Conservation (phyloP, 2,329 filamentous ascomycete species). For the Phyllosticta capitalensis region DNA sequence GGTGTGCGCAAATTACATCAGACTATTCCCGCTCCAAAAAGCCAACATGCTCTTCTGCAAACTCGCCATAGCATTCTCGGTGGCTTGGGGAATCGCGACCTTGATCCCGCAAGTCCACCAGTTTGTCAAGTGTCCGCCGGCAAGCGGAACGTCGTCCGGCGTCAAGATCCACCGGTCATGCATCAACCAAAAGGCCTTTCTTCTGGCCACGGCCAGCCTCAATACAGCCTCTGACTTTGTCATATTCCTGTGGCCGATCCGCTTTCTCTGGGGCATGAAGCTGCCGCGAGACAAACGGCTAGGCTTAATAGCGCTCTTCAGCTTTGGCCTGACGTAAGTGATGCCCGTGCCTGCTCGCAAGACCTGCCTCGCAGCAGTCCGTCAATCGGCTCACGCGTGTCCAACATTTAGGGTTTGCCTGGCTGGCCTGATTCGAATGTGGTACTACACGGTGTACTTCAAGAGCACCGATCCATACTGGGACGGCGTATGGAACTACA, state of each 20-base stretch:
- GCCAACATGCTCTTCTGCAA: slow-evolving; percentile 22
- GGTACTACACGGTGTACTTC: slow-evolving; percentile 21
- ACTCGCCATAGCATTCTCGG: slow-evolving; percentile 18
- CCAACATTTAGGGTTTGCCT: slow-evolving; percentile 20
- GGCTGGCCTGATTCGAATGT: slow-evolving; percentile 22
- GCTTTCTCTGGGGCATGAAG: slow-evolving; percentile 19
- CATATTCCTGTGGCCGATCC: slow-evolving; percentile 25
- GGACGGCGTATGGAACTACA: slow-evolving; percentile 20
- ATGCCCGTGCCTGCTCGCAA: not conserved
- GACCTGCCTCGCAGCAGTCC: not conserved
- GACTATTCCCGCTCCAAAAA: slow-evolving; percentile 18
- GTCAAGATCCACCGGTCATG: slow-evolving; percentile 15
- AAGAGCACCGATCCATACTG: slow-evolving; percentile 21
- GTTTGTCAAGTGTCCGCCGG: slow-evolving; percentile 11
- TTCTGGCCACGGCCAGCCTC: slow-evolving; percentile 20
- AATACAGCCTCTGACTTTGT: slow-evolving; percentile 26
- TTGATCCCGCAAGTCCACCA: slow-evolving; percentile 21
- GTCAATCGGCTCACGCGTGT: not conserved
- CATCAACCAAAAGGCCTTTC: slow-evolving; percentile 18
- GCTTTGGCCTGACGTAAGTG: slow-evolving; percentile 27
- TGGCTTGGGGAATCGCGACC: slow-evolving; percentile 15
- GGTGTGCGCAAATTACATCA: slow-evolving; percentile 21
- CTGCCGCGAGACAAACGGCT: slow-evolving; percentile 21
- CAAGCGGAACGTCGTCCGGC: not conserved
- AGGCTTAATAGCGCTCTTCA: slow-evolving; percentile 23